Evolutionary conservation across 2,329 filamentous ascomycete species (phyloP).

Genomic region (Xylariomycetidae sp.): DNA sequence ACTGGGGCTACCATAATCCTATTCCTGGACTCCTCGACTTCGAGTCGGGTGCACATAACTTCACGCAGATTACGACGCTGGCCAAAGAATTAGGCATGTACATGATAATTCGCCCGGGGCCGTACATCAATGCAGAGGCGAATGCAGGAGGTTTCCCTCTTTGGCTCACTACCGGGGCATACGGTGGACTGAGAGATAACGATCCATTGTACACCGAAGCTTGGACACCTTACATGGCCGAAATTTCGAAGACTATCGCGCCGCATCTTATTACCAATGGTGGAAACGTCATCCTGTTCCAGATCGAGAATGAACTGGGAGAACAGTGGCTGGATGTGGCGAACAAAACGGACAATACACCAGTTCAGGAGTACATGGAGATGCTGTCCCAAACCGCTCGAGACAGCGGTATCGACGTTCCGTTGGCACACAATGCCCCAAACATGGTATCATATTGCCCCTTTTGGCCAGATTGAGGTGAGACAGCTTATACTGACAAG

Average conservation of each 20-base stretch:
- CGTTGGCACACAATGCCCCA: conserved; percentile 54
- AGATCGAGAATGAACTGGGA: conserved; percentile 53
- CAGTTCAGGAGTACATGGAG: conserved; percentile 52
- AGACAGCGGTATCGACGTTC: conserved; percentile 54
- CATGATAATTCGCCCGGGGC: conserved; percentile 52
- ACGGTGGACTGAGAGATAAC: conserved; percentile 48
- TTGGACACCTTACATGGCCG: conserved; percentile 49
- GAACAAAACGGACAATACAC: conserved; percentile 41
- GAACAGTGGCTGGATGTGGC: conserved; percentile 37
- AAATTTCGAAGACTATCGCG: conserved; percentile 44
- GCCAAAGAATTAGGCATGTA: conserved; percentile 51
- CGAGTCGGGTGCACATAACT: conserved; percentile 47
- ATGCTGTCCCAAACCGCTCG: conserved; percentile 48
- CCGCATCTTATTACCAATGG: conserved; percentile 53
- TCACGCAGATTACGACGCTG: conserved; percentile 46
- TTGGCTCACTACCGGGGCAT: conserved; percentile 58
- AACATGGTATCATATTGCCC: conserved; percentile 42
- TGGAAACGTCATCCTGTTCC: conserved; percentile 51
- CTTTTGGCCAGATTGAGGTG: too few relatives aligned
- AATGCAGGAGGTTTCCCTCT: conserved; percentile 59
- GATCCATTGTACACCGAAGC: conserved; percentile 48
- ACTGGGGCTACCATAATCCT: conserved; percentile 37
- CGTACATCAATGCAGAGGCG: conserved; percentile 60
- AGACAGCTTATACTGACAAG: too few relatives aligned
- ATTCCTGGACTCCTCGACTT: conserved; percentile 39